Percentiles rank a stretch among this genome's conserved stretches.
Evolutionary conservation across 179 eudicot species (phyloP).

Genomic region (Sideroxylon spinosum): DNA sequence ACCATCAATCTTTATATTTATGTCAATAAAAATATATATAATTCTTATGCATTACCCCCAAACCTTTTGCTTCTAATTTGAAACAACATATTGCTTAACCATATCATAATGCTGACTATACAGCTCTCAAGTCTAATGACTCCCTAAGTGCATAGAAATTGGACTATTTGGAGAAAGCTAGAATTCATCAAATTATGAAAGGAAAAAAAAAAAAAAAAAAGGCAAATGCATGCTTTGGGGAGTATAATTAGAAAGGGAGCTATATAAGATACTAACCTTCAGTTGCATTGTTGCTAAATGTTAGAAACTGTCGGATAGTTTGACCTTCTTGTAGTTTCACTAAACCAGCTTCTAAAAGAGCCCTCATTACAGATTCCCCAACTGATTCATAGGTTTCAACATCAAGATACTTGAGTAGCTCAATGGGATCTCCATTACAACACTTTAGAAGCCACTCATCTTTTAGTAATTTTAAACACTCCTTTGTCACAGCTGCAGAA

Average conservation of each 20-base stretch:
- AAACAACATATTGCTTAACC: neutral
- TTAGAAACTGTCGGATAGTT: slow-evolving; percentile 43
- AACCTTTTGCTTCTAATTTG: neutral
- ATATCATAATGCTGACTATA: neutral
- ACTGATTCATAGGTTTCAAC: slow-evolving; percentile 94
- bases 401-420: slow-evolving; percentile 90
- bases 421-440: slow-evolving; percentile 71
- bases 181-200: neutral
- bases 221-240: neutral
- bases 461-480: slow-evolving; percentile 77
- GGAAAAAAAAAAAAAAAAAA: neutral
- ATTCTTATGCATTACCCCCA: neutral
- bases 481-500: slow-evolving; percentile 68
- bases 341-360: slow-evolving; percentile 65
- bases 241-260: neutral
- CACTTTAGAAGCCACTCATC: slow-evolving; percentile 92
- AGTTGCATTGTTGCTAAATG: slow-evolving; percentile 27
- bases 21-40: neutral
- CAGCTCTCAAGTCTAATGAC: neutral
- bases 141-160: neutral
- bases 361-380: slow-evolving; percentile 73
- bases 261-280: slow-evolving; percentile 48
- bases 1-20: neutral
- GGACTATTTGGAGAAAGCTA: neutral
- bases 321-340: slow-evolving; percentile 51